Base-by-base conservation (phyloP, 345 rosid species). In the Turritis glabra region DNA sequence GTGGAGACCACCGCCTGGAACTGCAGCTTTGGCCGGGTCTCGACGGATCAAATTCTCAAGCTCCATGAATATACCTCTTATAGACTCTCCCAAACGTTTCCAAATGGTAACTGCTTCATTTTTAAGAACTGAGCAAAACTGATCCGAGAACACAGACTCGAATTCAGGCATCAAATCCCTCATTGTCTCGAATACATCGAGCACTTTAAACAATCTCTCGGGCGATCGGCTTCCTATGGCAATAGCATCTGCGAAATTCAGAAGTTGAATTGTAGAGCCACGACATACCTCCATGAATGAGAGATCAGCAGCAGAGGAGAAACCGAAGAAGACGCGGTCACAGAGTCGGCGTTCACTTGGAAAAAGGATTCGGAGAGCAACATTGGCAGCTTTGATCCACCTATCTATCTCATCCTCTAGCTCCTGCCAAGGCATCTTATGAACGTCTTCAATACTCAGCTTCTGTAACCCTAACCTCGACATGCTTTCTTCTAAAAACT, bases 241-340 rank as follows among this genome's bases (percentile, higher is more conserved):
- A 29, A 94, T 61, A 0, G 93, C 91, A 14, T 84, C 95, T 0
- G 93, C 96, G 56, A 94, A 94, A 67, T 80, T 90, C 43, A 91
- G 83, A 21, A 94, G 84, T 67, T 88, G 95, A 67, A 89, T 81
- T 19, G 88, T 69, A 6, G 91, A 69, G n/a, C 93, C 96, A 7
- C 97, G 91, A 64, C 95, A 91, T 13, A 90, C 96, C 77, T 94
- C 98, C 98, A 94, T 94, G 80, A 94, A 94, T 0, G 96, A 88
- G 29, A 87, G 78, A 73, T 91, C 96, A 5, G 90, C 87, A 1
- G 90, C 91, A 0, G 89, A 81, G 7, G 90, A 74, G 53, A 88
- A 84, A 11, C 95, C 93, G 12, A 84, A 80, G 67, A 88, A 94
- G 47, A 94, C 85, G 2, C 97, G 96, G 64, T 90, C 96, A 21